Conservation (phyloP, 1,139 yeast species). For the Kodamaea alishanica region DNA sequence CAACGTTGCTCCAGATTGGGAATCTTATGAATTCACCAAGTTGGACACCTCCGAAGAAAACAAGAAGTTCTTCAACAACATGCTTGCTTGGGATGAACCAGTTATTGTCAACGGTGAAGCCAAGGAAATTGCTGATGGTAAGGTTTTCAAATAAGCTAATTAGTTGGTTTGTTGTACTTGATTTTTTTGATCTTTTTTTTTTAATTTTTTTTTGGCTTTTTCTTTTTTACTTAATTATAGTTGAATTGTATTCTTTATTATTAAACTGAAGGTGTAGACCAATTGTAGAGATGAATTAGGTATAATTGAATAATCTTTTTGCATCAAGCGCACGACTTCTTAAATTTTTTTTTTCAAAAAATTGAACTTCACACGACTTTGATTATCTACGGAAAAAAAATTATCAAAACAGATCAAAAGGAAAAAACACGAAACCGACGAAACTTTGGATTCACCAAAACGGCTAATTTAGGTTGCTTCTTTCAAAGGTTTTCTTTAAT, state of each 20-base stretch:
- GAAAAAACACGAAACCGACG: too few species aligned
- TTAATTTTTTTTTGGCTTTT: neutral
- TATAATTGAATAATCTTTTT: too few species aligned
- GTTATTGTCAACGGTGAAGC: constrained; percentile 42
- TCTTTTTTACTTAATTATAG: neutral
- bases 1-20: constrained; percentile 99
- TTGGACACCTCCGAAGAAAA: constrained; percentile 37
- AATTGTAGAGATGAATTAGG: too few species aligned
- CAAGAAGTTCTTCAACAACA: constrained; percentile 43
- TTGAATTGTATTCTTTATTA: neutral
- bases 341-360: too few species aligned
- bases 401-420: too few species aligned
- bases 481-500: too few species aligned
- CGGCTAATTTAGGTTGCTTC: too few species aligned
- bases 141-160: constrained; percentile 43
- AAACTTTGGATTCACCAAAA: too few species aligned
- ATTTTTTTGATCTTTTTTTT: neutral
- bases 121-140: constrained; percentile 50
- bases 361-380: too few species aligned
- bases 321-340: too few species aligned
- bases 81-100: constrained; percentile 54
- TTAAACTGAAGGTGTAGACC: too few species aligned
- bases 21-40: constrained; percentile 49
- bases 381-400: too few species aligned
- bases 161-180: neutral